Conservation (phyloP, 768 basidiomycete species). For the Tylopilus balloui region DNA sequence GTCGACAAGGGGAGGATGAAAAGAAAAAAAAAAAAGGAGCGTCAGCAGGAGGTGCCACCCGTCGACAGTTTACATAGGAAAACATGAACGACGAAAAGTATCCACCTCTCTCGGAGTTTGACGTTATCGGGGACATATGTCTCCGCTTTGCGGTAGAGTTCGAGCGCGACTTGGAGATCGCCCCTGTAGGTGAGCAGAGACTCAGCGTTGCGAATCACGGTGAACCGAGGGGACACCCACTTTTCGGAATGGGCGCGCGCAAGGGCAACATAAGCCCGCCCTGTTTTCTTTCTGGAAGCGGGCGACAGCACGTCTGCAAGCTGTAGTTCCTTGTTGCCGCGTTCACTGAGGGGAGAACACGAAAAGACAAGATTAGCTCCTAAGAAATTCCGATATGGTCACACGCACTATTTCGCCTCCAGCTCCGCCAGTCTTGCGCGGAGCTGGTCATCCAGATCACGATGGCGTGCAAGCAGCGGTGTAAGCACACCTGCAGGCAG, state of each 20-base stretch:
- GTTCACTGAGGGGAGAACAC: constrained; percentile 58
- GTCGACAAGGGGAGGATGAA: not conserved
- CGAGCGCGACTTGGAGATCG: constrained; percentile 74
- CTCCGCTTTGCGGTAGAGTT: constrained; percentile 78
- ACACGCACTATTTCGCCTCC: constrained; percentile 66
- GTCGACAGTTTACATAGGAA: constrained; percentile 52
- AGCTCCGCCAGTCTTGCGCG: constrained; percentile 61
- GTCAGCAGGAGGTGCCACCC: constrained; percentile 40
- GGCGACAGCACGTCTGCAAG: constrained; percentile 65
- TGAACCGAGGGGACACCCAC: constrained; percentile 38
- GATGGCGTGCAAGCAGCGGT: constrained; percentile 58
- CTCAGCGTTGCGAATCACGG: not conserved
- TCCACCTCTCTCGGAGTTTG: constrained; percentile 86
- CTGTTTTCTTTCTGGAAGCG: constrained; percentile 74
- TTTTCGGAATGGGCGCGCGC: constrained; percentile 79
- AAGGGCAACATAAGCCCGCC: constrained; percentile 77
- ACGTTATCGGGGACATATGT: constrained; percentile 81
- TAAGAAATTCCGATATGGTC: constrained; percentile 1
- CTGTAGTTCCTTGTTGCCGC: constrained; percentile 55
- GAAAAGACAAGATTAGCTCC: constrained; percentile 10
- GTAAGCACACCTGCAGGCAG: constrained; percentile 45
- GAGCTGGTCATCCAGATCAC: constrained; percentile 66
- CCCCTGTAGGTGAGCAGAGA: constrained; percentile 41
- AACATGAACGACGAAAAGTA: constrained; percentile 64
- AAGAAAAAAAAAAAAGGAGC: constrained; percentile 23